Evolutionary conservation across 2,329 filamentous ascomycete species (phyloP), one percentile per base, ranked within the genome.

Genomic region (Colletotrichum noveboracense): DNA sequence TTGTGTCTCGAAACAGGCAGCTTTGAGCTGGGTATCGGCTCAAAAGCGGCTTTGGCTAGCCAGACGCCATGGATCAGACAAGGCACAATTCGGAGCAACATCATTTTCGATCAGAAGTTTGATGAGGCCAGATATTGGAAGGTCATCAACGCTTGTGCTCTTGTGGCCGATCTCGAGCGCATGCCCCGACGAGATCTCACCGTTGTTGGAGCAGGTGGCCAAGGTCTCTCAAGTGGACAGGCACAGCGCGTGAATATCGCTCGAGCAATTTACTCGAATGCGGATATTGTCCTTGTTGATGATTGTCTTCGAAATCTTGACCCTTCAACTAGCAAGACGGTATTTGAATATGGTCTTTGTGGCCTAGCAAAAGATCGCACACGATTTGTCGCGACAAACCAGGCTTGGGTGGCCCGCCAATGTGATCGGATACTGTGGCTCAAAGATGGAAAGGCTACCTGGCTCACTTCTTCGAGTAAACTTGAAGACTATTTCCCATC

Each of bases 231-330:
- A 0, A 95, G 95, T 0, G 96, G 96, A 0, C 96, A 98, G 82
- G 91, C 93, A 1, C 96, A 98, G 82, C 89, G 95, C 1, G 84
- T 98, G 3, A 93, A 93, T 28, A 95, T 98, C 75, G 95, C 96
- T 0, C 89, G 96, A 2, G 95, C 96, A 0, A 86, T 98, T 0
- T 66, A 66, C 26, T 66, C 38, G 7, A 38, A 66, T 55, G 64
- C 64, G 9, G 64, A 66, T 26, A 28, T 66, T 16, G 26, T 66
- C 3, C 64, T 66, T 8, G 7, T 66, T 32, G 64, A 66, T 13
- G 36, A 66, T 14, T 66, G 64, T 28, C 64, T 66, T 16, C 38
- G 64, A 18, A 66, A 66, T 1, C 36, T 66, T 8, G 64, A 66
- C 26, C 64, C 64, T 24, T 36, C 14, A 21, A 30, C n/a, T 9